Evolutionary conservation across 306 rosid genomes (phyloP).

Genomic region (Corylus avellana): DNA sequence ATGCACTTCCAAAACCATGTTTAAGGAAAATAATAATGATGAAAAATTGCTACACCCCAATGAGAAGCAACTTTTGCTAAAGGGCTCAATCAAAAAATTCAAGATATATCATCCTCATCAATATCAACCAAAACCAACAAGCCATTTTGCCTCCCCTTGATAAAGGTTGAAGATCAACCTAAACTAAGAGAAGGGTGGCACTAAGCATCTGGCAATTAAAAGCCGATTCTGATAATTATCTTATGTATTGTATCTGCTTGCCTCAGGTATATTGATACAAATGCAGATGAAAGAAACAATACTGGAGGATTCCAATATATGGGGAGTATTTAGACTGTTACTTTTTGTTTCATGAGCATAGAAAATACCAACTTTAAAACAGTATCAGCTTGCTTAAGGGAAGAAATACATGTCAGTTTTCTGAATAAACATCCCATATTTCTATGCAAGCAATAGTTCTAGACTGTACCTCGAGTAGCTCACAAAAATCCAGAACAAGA

Average conservation of each 20-base stretch:
- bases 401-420: conserved; percentile 5
- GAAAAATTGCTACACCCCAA: not conserved
- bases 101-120: not conserved
- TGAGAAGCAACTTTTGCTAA: not conserved
- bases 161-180: not conserved
- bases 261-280: not conserved
- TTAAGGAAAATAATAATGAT: not conserved
- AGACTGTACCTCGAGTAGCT: conserved; percentile 24
- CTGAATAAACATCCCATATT: conserved; percentile 11
- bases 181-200: not conserved
- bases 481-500: conserved; percentile 17
- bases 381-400: not conserved
- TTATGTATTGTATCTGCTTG: not conserved
- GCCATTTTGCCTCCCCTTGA: not conserved
- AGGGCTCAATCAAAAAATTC: not conserved
- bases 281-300: not conserved
- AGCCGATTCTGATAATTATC: not conserved
- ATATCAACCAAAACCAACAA: not conserved
- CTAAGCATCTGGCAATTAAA: not conserved
- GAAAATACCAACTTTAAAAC: not conserved
- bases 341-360: conserved; percentile 1
- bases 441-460: conserved; percentile 20
- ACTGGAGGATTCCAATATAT: not conserved
- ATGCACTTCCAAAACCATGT: not conserved
- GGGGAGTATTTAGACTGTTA: not conserved